Evolutionary conservation across 192 early-diverging fungal genomes (phyloP).

Genomic region (Gamsiella multidivaricata): DNA sequence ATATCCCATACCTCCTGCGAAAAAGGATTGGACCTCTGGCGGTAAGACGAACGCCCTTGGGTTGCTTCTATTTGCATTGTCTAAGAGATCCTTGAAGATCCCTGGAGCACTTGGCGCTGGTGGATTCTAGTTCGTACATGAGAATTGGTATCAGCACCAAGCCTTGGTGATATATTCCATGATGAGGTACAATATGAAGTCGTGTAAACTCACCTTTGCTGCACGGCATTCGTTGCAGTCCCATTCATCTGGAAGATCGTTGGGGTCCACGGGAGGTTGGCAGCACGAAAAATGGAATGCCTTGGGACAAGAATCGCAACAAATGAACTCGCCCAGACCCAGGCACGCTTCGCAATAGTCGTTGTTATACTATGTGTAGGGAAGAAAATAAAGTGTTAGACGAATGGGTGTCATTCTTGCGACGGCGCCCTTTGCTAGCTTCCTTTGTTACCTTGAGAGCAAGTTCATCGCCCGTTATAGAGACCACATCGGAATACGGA

Average conservation of each 20-base stretch:
- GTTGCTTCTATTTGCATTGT: slow-evolving; percentile 55
- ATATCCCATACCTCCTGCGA: slow-evolving; percentile 37
- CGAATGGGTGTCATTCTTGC: too few relatives aligned
- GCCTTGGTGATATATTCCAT: too few relatives aligned
- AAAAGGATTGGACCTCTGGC: slow-evolving; percentile 27
- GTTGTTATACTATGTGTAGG: slow-evolving; percentile 32
- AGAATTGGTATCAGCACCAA: background rate
- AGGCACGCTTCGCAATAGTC: slow-evolving; percentile 53
- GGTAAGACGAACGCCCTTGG: slow-evolving; percentile 46
- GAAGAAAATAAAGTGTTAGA: background rate
- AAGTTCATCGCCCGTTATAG: slow-evolving; percentile 24
- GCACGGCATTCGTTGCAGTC: slow-evolving; percentile 49
- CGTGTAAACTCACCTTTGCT: slow-evolving; percentile 23
- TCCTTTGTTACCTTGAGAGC: slow-evolving; percentile 17
- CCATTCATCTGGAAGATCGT: slow-evolving; percentile 52
- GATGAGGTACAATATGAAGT: too few relatives aligned
- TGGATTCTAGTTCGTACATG: slow-evolving; percentile 19
- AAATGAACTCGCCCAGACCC: slow-evolving; percentile 50
- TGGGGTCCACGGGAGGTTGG: slow-evolving; percentile 44
- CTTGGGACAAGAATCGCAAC: slow-evolving; percentile 54
- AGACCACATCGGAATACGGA: background rate
- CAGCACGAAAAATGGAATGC: slow-evolving; percentile 58
- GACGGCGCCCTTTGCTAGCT: background rate
- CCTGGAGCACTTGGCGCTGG: slow-evolving; percentile 28
- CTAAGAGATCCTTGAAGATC: slow-evolving; percentile 53